These are phyloP conservation scores for Phytopythium vexans DNA, from an alignment of 352 stramenopile species.

Conservation along the genomic window DNA sequence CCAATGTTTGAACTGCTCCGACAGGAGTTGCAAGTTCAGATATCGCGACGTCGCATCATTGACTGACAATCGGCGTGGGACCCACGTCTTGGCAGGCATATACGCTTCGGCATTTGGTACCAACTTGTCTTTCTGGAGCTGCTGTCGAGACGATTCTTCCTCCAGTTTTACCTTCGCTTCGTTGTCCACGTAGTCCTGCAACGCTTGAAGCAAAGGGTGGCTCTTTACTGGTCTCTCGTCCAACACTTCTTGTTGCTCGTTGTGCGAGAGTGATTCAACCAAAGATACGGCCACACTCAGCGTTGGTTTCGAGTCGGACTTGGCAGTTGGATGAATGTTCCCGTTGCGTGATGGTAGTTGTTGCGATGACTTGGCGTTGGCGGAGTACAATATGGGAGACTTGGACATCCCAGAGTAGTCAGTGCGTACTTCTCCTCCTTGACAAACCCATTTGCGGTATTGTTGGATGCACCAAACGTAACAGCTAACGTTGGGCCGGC, in stretches of 20 bases:
- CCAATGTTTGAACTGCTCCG: slow-evolving; percentile 46
- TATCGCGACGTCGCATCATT: slow-evolving; percentile 36
- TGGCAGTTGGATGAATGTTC: slow-evolving; percentile 1
- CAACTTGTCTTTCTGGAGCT: slow-evolving; percentile 25
- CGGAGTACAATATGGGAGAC: background rate
- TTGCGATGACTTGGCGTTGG: background rate
- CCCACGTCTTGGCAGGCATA: slow-evolving; percentile 13
- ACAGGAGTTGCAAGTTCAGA: slow-evolving; percentile 30
- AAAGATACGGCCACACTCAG: slow-evolving; percentile 66
- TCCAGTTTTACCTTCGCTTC: slow-evolving; percentile 30
- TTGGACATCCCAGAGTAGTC: too few species aligned
- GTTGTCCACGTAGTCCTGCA: slow-evolving; percentile 62
- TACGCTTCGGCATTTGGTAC: slow-evolving; percentile 38
- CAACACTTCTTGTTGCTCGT: slow-evolving; percentile 65
- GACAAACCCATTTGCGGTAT: background rate
- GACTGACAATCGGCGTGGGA: slow-evolving; percentile 18
- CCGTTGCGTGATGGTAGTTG: background rate
- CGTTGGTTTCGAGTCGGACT: slow-evolving; percentile 34
- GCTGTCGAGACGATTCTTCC: slow-evolving; percentile 11
- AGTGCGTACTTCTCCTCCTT: too few species aligned
- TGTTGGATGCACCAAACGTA: slow-evolving; percentile 14
- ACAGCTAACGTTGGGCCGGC: slow-evolving; percentile 17
- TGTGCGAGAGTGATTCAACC: slow-evolving; percentile 66
- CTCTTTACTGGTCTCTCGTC: slow-evolving; percentile 58
- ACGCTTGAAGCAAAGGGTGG: slow-evolving; percentile 57